Conservation (phyloP, 768 basidiomycete species). For the Lactarius trivialis region DNA sequence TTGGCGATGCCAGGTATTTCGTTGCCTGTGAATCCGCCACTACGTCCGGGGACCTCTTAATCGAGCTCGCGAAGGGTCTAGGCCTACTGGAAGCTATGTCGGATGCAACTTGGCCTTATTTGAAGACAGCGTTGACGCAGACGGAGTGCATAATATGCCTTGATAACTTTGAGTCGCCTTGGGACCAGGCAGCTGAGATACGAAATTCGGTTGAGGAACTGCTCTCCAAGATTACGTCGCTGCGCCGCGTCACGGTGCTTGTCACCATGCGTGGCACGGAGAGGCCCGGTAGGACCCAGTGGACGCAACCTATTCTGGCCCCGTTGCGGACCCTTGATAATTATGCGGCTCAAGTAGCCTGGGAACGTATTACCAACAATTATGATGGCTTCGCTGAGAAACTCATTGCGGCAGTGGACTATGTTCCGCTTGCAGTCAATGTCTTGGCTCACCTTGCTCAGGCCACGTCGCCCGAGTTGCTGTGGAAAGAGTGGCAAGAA, state of each 20-base stretch:
- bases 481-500: constrained; percentile 4
- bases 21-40: constrained; percentile 32
- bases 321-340: background rate
- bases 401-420: constrained; percentile 3
- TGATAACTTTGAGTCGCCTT: constrained; percentile 39
- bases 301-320: constrained; percentile 2
- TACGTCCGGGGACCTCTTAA: constrained; percentile 25
- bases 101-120: background rate
- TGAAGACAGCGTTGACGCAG: constrained; percentile 3
- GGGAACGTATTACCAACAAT: background rate
- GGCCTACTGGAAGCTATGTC: background rate
- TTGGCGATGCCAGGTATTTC: constrained; percentile 28
- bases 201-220: constrained; percentile 3
- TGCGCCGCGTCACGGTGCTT: background rate
- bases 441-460: constrained; percentile 6
- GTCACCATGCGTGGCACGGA: constrained; percentile 9
- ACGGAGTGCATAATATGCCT: constrained; percentile 31
- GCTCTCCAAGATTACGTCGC: background rate
- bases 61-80: constrained; percentile 22
- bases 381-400: background rate
- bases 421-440: constrained; percentile 4
- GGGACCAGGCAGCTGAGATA: constrained; percentile 25
- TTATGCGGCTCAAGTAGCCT: background rate
- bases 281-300: constrained; percentile 2
- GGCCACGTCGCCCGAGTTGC: background rate